A percentile compares a stretch with the other conserved stretches of the same genome.
These are phyloP conservation scores for Pythium diclinum DNA, from an alignment of 352 stramenopile species.

Conservation along the genomic window DNA sequence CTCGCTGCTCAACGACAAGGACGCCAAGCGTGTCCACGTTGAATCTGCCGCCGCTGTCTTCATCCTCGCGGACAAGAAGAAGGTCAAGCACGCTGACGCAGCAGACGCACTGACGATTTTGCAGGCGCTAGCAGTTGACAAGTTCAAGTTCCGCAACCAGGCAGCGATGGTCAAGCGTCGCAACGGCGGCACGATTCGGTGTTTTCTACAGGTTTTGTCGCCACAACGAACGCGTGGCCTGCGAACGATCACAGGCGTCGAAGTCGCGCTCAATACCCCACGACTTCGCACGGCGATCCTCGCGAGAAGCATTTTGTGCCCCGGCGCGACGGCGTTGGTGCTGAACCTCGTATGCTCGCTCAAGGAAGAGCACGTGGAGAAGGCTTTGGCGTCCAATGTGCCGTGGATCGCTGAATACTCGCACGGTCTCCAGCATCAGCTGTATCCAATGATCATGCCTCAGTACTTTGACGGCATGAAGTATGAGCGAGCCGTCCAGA, in stretches of 20 bases:
- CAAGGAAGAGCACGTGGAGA: conserved; percentile 33
- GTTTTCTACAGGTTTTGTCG: conserved; percentile 55
- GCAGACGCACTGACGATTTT: conserved; percentile 52
- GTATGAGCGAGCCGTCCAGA: conserved; percentile 35
- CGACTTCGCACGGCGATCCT: conserved; percentile 47
- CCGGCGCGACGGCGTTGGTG: conserved; percentile 46
- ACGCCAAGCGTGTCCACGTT: conserved; percentile 45
- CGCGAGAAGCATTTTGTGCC: conserved; percentile 47
- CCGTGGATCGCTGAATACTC: conserved; percentile 60
- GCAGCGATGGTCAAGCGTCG: conserved; percentile 20
- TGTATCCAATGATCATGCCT: conserved; percentile 49
- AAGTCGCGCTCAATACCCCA: conserved; percentile 48
- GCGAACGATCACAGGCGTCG: conserved; percentile 51
- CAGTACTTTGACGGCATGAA: conserved; percentile 38
- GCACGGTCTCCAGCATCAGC: conserved; percentile 45
- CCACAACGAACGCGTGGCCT: conserved; percentile 38
- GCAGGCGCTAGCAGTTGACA: conserved; percentile 52
- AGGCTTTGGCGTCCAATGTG: conserved; percentile 35
- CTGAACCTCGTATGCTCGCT: conserved; percentile 59
- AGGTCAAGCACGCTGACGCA: conserved; percentile 35
- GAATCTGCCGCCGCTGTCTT: conserved; percentile 50
- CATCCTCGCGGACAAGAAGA: conserved; percentile 51
- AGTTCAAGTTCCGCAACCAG: conserved; percentile 39
- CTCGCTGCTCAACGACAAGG: conserved; percentile 47
- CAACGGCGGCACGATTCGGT: conserved; percentile 28